Conservation (phyloP, 2,329 filamentous ascomycete species). For the Pezicula rhizophila region DNA sequence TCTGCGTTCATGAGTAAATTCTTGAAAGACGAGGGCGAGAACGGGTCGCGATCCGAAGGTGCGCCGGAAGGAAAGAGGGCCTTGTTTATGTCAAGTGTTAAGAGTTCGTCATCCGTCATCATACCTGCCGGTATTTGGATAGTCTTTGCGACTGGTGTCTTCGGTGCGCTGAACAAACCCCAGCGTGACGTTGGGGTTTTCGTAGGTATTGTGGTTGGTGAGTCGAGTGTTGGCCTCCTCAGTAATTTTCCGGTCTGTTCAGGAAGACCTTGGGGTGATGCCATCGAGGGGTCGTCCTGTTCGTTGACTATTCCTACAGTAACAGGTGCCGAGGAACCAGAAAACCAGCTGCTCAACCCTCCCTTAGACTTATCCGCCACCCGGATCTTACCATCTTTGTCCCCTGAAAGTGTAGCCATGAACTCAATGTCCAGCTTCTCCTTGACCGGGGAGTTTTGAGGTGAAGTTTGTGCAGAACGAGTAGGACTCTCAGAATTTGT, state of each 20-base stretch:
- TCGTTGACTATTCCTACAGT: constrained; percentile 17
- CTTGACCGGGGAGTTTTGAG: constrained; percentile 6
- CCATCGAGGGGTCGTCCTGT: constrained; percentile 7
- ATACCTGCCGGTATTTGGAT: constrained; percentile 19
- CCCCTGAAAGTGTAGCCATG: constrained; percentile 24
- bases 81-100: constrained; percentile 47
- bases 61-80: constrained; percentile 44
- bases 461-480: constrained; percentile 1
- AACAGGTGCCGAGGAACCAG: constrained; percentile 19
- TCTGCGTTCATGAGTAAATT: constrained; percentile 54
- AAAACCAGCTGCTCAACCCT: constrained; percentile 23
- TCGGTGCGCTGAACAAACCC: constrained; percentile 20
- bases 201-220: constrained; percentile 2
- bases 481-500: constrained; percentile 12
- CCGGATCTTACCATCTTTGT: constrained; percentile 18
- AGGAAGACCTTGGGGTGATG: constrained; percentile 10
- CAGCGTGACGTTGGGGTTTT: constrained; percentile 13
- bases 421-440: constrained; percentile 14
- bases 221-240: constrained; percentile 13
- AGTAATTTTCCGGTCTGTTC: constrained; percentile 8
- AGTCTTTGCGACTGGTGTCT: constrained; percentile 13
- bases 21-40: constrained; percentile 54
- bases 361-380: constrained; percentile 20
- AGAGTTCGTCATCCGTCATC: constrained; percentile 43
- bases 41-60: constrained; percentile 40